phyloP scores from a whole-genome alignment of 192 early-diverging fungal species.

The Chytriomyces sp. region DNA sequence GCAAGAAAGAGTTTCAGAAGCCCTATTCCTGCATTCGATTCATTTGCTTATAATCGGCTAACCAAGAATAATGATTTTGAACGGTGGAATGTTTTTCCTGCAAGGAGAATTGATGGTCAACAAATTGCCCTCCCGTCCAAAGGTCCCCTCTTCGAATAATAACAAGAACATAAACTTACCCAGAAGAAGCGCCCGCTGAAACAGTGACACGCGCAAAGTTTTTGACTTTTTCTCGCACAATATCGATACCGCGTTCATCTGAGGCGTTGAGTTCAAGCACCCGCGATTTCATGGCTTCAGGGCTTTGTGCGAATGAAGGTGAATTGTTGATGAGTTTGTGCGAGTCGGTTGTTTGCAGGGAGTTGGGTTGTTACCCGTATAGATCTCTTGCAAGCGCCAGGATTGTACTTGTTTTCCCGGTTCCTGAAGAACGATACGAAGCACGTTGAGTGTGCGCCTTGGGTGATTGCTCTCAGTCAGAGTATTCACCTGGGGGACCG shows the following conservation, averaged over 20 bases:
- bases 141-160: too few species aligned
- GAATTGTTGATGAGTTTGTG: background rate
- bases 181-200: slow-evolving; percentile 18
- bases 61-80: slow-evolving; percentile 89
- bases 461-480: too few species aligned
- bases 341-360: background rate
- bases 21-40: background rate
- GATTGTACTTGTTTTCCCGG: slow-evolving; percentile 96
- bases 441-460: too few species aligned
- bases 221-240: slow-evolving; percentile 92
- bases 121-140: background rate
- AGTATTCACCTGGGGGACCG: slow-evolving; percentile 76
- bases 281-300: slow-evolving; percentile 75
- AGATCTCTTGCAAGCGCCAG: slow-evolving; percentile 86
- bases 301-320: slow-evolving; percentile 56
- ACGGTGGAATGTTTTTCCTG: slow-evolving; percentile 71
- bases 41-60: background rate
- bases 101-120: slow-evolving; percentile 27
- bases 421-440: too few species aligned
- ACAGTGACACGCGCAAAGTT: slow-evolving; percentile 85
- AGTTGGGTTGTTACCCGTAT: slow-evolving; percentile 64
- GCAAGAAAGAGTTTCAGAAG: background rate
- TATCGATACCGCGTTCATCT: slow-evolving; percentile 94
- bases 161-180: slow-evolving; percentile 13
- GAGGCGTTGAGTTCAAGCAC: slow-evolving; percentile 96